phyloP scores from a whole-genome alignment of 2,329 filamentous ascomycete genomes.

The Fusarium cicatricum region DNA sequence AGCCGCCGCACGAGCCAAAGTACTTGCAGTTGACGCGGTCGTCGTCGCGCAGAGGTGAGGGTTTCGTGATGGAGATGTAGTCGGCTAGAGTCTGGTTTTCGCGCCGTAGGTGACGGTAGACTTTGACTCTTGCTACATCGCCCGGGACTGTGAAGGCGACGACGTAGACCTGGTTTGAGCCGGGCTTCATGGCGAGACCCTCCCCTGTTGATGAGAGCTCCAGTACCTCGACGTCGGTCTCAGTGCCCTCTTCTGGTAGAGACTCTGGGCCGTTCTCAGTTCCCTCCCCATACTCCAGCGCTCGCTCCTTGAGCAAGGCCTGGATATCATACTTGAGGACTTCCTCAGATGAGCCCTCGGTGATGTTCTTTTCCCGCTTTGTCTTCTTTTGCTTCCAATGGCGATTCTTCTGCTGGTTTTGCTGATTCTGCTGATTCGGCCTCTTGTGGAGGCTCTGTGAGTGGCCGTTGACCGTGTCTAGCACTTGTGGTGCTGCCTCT shows the following conservation, averaged over 20 bases:
- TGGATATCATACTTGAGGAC: conserved; percentile 71
- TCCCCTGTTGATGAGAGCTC: conserved; percentile 92
- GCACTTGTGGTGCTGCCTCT: conserved; percentile 17
- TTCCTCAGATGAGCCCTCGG: conserved; percentile 71
- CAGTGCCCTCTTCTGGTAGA: conserved; percentile 73
- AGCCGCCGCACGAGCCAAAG: conserved; percentile 87
- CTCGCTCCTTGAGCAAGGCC: conserved; percentile 58
- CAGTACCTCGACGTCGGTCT: conserved; percentile 83
- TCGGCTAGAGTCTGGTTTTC: conserved; percentile 80
- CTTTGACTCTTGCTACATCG: conserved; percentile 80
- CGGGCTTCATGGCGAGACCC: conserved; percentile 77
- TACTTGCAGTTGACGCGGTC: conserved; percentile 82
- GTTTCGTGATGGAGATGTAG: conserved; percentile 77
- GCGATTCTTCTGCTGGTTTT: conserved; percentile 30
- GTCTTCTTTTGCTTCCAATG: conserved; percentile 58
- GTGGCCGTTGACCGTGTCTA: conserved; percentile 21
- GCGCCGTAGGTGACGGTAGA: conserved; percentile 73
- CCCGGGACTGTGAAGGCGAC: conserved; percentile 90
- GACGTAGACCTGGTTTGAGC: conserved; percentile 75
- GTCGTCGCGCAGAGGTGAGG: conserved; percentile 80
- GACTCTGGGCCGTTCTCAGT: conserved; percentile 44
- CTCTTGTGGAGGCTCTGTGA: conserved; percentile 37
- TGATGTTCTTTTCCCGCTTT: conserved; percentile 67
- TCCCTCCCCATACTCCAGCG: conserved; percentile 38
- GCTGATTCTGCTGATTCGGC: conserved; percentile 16